Base-by-base conservation (phyloP, 2,329 filamentous ascomycete genomes). In the Sporothrix curviconia region DNA sequence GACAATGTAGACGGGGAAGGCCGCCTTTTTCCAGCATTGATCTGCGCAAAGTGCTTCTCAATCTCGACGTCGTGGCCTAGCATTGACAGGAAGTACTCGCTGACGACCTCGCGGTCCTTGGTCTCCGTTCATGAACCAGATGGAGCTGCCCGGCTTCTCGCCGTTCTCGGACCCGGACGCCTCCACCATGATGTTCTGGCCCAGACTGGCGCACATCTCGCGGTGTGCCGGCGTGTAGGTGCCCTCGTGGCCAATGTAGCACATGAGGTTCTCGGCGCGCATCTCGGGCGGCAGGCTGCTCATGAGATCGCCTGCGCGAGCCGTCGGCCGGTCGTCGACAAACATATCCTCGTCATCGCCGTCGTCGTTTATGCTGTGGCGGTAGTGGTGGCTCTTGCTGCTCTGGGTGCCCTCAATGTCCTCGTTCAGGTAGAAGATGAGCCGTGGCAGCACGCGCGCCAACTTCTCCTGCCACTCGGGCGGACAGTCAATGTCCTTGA, bases 41-140 rank as follows among this genome's bases (percentile, higher is more conserved):
- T 81, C 67, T 96, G 92, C 0, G 92, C 94, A 72, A 97, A 97
- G 70, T 97, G 92, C 63, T 92, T 90, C 68, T 99, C 94, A 17
- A 97, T 90, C 67, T 97, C 92, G 60, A 97, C 92, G 65, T 99
- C 92, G 67, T 99, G 94, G 1, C 94, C 94, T 5, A 99, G 79
- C 70, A 90, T 89, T 1, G 91, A 95, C 50, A 95, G 76, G 76
- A 95, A 99, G 70, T 96, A 97, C 67, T 97, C 92, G 0, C 91
- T 86, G 2, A 97, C 91, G 4, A 92, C 79, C 60, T 92, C 86
- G 1, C 94, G 85, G 66, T 99, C 94, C 66, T 94, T 95, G 36
- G 86, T 91, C 69, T 96, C 91, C 0, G 94, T n/a, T 97, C 94
- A 99, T 97, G 69, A 97, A 96, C 94, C 94, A 99, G 37, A 99